Percentiles rank a stretch among this genome's conserved stretches.
Evolutionary conservation across 352 stramenopile species (phyloP).

Genomic region (Phytophthora gonapodyides): DNA sequence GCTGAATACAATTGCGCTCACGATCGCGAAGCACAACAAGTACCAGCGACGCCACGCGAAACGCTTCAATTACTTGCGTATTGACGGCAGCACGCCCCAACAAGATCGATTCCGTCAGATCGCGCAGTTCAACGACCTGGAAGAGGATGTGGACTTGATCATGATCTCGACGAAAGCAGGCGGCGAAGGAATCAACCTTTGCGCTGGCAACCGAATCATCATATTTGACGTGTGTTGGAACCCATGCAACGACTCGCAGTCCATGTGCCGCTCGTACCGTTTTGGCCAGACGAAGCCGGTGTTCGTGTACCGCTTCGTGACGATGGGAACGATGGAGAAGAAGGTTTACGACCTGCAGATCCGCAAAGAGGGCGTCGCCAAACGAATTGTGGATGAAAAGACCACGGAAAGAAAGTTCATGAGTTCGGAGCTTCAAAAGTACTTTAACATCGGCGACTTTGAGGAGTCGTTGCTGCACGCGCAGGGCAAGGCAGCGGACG

Average conservation of each 20-base stretch:
- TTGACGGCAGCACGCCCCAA: constrained; percentile 82
- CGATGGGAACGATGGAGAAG: constrained; percentile 93
- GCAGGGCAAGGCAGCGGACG: constrained; percentile 29
- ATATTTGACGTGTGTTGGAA: constrained; percentile 95
- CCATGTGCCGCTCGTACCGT: constrained; percentile 93
- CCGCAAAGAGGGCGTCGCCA: constrained; percentile 88
- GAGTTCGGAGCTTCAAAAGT: constrained; percentile 79
- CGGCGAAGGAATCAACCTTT: constrained; percentile 90
- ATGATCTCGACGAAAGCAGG: constrained; percentile 90
- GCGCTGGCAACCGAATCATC: constrained; percentile 88
- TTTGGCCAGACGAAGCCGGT: constrained; percentile 93
- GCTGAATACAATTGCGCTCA: constrained; percentile 75
- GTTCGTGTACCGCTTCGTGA: constrained; percentile 93
- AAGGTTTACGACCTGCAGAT: constrained; percentile 93
- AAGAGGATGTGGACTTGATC: constrained; percentile 84
- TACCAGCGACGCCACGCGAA: constrained; percentile 48
- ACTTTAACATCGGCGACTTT: constrained; percentile 85
- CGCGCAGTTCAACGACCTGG: constrained; percentile 78
- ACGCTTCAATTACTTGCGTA: constrained; percentile 71
- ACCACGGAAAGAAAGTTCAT: constrained; percentile 86
- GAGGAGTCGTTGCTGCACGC: constrained; percentile 66
- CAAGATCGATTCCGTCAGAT: constrained; percentile 84
- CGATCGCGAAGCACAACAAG: constrained; percentile 72
- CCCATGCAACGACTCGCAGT: constrained; percentile 91
- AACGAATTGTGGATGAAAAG: constrained; percentile 89